Conservation (phyloP, 352 stramenopile species). For the Phytophthora quininea region DNA sequence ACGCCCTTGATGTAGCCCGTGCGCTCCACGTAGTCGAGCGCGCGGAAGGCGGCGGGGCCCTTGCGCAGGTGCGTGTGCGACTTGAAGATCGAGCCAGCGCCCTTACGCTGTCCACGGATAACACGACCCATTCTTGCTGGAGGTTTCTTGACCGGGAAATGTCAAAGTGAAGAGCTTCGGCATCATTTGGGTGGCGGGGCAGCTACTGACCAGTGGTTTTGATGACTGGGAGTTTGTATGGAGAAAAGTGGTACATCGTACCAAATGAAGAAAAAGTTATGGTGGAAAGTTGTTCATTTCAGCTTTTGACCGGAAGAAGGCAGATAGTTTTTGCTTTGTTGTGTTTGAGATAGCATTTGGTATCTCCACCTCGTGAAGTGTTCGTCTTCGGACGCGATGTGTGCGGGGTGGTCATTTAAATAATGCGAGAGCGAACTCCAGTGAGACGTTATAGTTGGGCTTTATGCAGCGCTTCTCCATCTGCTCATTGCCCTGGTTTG, state of each 20-base stretch:
- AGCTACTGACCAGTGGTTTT: not conserved
- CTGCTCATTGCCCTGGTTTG: constrained; percentile 83
- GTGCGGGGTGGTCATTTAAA: constrained; percentile 86
- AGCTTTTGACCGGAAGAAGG: constrained; percentile 13
- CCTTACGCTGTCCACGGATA: constrained; percentile 91
- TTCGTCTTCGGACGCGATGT: constrained; percentile 31
- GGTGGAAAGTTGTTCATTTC: constrained; percentile 13
- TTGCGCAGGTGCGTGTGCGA: constrained; percentile 86
- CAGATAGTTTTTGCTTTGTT: not conserved
- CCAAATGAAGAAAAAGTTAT: not conserved
- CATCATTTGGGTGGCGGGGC: not conserved
- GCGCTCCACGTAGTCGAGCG: constrained; percentile 92
- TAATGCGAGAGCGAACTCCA: constrained; percentile 69
- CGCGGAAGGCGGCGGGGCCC: constrained; percentile 73
- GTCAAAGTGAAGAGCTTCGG: constrained; percentile 59
- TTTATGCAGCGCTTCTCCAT: constrained; percentile 64
- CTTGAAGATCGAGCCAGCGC: constrained; percentile 84
- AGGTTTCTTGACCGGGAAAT: constrained; percentile 64
- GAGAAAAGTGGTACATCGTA: constrained; percentile 18
- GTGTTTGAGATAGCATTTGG: constrained; percentile 64
- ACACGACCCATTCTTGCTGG: constrained; percentile 83
- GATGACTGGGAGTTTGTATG: not conserved
- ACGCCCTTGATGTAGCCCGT: constrained; percentile 99
- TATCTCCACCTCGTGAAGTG: constrained; percentile 86
- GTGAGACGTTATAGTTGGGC: constrained; percentile 82